phyloP scores from a whole-genome alignment of 371 early-diverging fungal species.

The Amoeboradix gromovi region DNA sequence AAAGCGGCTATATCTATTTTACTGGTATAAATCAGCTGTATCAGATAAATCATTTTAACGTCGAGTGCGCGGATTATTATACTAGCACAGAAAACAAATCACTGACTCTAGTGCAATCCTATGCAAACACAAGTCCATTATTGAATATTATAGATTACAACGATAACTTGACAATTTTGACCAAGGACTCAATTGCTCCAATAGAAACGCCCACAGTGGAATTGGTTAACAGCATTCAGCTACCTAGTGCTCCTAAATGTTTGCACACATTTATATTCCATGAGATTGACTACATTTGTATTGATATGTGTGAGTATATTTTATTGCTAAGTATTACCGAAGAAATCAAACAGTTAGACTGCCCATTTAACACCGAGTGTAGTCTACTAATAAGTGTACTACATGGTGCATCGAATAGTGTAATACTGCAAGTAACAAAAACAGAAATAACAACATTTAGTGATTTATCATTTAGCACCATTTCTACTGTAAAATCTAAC shows the following conservation, averaged over 20 bases:
- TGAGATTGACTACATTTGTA: background rate
- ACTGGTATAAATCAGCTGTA: constrained; percentile 46
- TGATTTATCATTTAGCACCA: no score
- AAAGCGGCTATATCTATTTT: constrained; percentile 69
- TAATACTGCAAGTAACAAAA: no score
- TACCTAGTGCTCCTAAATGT: background rate
- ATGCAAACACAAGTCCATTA: background rate
- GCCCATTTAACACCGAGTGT: no score
- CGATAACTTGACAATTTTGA: constrained; percentile 26
- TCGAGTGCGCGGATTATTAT: constrained; percentile 30
- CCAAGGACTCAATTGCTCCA: constrained; percentile 17
- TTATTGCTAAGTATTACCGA: background rate
- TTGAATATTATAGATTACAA: background rate
- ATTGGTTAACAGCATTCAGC: background rate
- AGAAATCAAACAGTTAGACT: background rate
- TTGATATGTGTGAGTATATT: background rate
- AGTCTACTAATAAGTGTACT: no score
- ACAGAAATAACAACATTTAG: no score
- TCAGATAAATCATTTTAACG: constrained; percentile 71
- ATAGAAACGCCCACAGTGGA: constrained; percentile 27
- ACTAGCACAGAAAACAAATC: constrained; percentile 27
- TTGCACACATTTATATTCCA: background rate
- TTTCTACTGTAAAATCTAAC: no score
- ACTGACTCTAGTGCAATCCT: background rate
- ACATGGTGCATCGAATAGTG: no score